Evolutionary conservation across 192 early-diverging fungal genomes (phyloP).

Genomic region (Rhizophagus clarus): DNA sequence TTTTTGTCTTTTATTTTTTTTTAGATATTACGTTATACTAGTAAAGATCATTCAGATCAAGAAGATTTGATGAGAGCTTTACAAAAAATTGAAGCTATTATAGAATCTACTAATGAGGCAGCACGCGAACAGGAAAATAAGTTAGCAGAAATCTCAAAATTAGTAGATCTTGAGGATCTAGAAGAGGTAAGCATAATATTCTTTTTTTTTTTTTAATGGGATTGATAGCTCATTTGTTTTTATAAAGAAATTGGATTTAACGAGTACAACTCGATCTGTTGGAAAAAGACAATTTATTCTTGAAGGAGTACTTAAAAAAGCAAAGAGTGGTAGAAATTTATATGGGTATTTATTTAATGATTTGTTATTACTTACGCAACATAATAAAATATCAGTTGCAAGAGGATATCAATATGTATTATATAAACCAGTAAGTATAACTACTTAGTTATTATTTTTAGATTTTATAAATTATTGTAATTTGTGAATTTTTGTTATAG

Average conservation of each 20-base stretch:
- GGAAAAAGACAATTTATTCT: constrained; percentile 65
- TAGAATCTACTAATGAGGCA: constrained; percentile 87
- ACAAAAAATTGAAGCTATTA: constrained; percentile 64
- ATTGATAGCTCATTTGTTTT: constrained; percentile 1
- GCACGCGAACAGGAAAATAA: constrained; percentile 61
- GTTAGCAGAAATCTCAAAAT: constrained; percentile 57
- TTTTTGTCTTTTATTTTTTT: background rate
- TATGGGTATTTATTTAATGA: constrained; percentile 76
- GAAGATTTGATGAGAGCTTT: constrained; percentile 62
- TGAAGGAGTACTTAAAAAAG: constrained; percentile 72
- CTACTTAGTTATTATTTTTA: too few species aligned
- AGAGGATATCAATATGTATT: constrained; percentile 24
- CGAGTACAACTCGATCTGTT: constrained; percentile 55
- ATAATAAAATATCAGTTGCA: background rate
- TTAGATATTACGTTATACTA: constrained; percentile 79
- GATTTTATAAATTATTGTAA: background rate
- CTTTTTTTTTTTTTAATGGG: background rate
- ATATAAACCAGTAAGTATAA: constrained; percentile 17
- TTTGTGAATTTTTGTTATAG: too few species aligned
- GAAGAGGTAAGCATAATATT: constrained; percentile 42
- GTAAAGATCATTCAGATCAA: constrained; percentile 78
- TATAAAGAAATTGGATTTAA: constrained; percentile 56
- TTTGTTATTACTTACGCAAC: constrained; percentile 57
- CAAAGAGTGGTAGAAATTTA: constrained; percentile 78
- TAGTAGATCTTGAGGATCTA: constrained; percentile 60